Evolutionary conservation across 208 protist species (phyloP), one percentile per base, ranked within the genome.

Genomic region (Trypanosoma mega): DNA sequence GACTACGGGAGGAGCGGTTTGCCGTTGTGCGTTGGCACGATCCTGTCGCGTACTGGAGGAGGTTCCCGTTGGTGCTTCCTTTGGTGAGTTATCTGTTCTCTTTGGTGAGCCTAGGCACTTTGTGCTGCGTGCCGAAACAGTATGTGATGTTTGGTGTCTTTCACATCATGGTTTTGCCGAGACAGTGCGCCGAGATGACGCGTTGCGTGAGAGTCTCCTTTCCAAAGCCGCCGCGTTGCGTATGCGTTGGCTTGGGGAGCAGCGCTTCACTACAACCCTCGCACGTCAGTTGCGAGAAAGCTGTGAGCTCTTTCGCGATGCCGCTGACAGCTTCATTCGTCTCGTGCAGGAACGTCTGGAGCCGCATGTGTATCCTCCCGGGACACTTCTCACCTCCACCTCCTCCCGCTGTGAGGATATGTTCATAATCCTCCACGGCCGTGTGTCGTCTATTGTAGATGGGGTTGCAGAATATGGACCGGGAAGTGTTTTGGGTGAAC

Each of bases 321-420:
- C 85, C 24, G 47, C 74, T 12, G 82, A 90, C 46, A 70, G 76
- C 33, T 76, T 82, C 31, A 72, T 94, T 43, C 80, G 80, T 39
- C 82, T 94, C 44, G 73, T 94, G 18, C 88, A 92, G 61, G 88
- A 94, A 62, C 68, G 85, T 14, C 53, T 94, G 21, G 81, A 94
- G 65, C 88, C 88, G 26, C 72, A 90, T 45, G 82, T 94, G 34
- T 87, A 82, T 66, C 72, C 84, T 24, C 79, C 84, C 0, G 85
- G 84, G 18, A 72, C 65, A 34, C 56, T 94, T 23, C 66, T 94
- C n/a, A 72, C 85, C 3, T 89, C 82, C 61, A 92, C 76, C 14
- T 87, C 88, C 26, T 69, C 72, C 23, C 59, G 68, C 48, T 92
- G 85, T 74, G 57, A 64, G 23, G 73, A 82, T 37, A 78, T 94